Evolutionary conservation across 2,329 filamentous ascomycete species (phyloP).

Genomic region (Bimuria novae-zelandiae): DNA sequence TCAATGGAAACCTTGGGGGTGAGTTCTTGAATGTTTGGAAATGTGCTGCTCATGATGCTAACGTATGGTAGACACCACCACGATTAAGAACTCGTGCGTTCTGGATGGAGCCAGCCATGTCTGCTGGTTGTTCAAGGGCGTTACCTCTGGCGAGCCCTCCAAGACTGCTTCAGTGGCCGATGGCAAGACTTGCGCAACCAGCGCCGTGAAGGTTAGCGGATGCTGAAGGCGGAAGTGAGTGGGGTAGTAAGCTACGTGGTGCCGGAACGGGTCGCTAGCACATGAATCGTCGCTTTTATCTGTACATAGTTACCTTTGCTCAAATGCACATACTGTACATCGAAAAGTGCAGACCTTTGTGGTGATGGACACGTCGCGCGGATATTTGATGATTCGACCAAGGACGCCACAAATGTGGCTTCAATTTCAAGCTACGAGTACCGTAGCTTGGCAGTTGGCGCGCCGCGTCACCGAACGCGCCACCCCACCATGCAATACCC

Average conservation of each 20-base stretch:
- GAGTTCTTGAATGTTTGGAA: slow-evolving; percentile 8
- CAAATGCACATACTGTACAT: too few species aligned
- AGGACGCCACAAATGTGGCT: too few species aligned
- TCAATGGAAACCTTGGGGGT: slow-evolving; percentile 39
- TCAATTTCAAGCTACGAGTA: too few species aligned
- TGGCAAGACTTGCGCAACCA: slow-evolving; percentile 34
- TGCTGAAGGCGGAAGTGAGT: slow-evolving; percentile 8
- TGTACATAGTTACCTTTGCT: too few species aligned
- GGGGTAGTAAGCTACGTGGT: background rate
- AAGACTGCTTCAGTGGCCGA: slow-evolving; percentile 34
- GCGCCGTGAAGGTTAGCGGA: slow-evolving; percentile 29
- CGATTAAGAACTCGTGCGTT: slow-evolving; percentile 33
- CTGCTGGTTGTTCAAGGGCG: slow-evolving; percentile 37
- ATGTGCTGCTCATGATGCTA: background rate
- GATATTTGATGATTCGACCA: too few species aligned
- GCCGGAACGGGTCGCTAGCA: too few species aligned
- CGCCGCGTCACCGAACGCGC: too few species aligned
- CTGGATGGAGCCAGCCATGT: slow-evolving; percentile 23
- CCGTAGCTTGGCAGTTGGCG: too few species aligned
- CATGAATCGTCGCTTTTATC: too few species aligned
- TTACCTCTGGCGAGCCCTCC: slow-evolving; percentile 31
- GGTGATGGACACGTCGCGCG: too few species aligned
- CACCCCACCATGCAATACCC: too few species aligned
- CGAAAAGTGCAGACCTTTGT: too few species aligned
- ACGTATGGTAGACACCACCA: slow-evolving; percentile 22